Evolutionary conservation across 2,329 filamentous ascomycete genomes (phyloP), one percentile per base, ranked within the genome.

Genomic region (Fusarium chlamydosporum): DNA sequence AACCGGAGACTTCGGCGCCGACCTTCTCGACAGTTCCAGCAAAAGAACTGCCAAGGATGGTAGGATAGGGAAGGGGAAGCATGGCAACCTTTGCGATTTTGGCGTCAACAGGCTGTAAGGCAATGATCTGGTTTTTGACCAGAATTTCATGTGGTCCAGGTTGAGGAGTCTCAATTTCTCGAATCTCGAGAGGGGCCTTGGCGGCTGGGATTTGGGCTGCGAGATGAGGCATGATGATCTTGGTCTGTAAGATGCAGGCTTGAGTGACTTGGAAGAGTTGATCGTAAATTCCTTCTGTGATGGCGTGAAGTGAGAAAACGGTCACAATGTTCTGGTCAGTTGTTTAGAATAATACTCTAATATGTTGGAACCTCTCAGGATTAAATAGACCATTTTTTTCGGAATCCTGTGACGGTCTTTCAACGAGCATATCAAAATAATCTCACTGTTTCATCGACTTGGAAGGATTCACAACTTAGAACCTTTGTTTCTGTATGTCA

Each of bases 41-140:
- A 26, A 70, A 71, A 0, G 68, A 65, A 18, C 55, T 65, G 7
- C 68, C 68, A 1, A 71, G 52, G 5, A 71, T 56, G 6, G 68
- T 34, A 6, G 68, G 68, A 35, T 71, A 71, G 0, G 53, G 35
- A 2, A 71, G 34, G 2, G 67, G 68, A 15, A 71, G 60, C 64
- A 71, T 71, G 2, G 68, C 68, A 2, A 71, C 63, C 15, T 56
- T 65, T 13, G 68, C 68, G 1, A 71, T 71, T 35, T 71, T 71
- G n/a, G 68, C 64, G 18, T 71, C 68, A 16, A 71, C 29, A 6
- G 68, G 68, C 20, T 71, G 67, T 16, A 71, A 46, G 3, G 68
- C 68, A 15, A 71, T 68, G 33, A 62, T 54, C 6, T 68, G 50
- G 50, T 68, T 71, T 23, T 71, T 71, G 29, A 71, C 55, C 11